phyloP scores from a whole-genome alignment of 2,329 filamentous ascomycete species.

The Raffaelea arxii region DNA sequence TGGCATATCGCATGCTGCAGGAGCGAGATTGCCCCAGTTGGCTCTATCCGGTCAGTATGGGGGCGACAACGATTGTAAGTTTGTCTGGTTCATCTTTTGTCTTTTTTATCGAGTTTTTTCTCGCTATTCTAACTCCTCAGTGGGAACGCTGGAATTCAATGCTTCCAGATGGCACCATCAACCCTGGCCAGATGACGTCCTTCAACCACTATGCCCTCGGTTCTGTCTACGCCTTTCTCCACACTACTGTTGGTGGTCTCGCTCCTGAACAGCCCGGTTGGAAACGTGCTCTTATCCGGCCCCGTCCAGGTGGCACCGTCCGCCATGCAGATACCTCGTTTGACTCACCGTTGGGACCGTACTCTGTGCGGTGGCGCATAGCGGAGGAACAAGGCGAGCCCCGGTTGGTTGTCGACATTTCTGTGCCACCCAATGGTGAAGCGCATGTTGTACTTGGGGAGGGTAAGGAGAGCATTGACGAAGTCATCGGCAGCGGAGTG shows the following conservation, averaged over 20 bases:
- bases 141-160: constrained; percentile 34
- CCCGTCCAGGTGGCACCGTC: constrained; percentile 2
- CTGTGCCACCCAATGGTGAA: background rate
- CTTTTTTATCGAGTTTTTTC: background rate
- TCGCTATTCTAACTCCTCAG: constrained; percentile 9
- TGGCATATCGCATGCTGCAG: constrained; percentile 23
- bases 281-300: constrained; percentile 10
- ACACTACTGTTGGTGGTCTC: constrained; percentile 22
- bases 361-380: constrained; percentile 1
- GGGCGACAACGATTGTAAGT: constrained; percentile 21
- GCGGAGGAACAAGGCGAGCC: background rate
- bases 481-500: background rate
- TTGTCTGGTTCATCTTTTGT: background rate
- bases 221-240: constrained; percentile 26
- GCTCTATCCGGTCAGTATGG: constrained; percentile 28
- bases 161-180: constrained; percentile 24
- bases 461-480: background rate
- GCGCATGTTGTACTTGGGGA: background rate
- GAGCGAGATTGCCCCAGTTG: constrained; percentile 22
- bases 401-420: background rate
- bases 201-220: constrained; percentile 32
- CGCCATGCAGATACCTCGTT: background rate
- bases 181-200: constrained; percentile 29
- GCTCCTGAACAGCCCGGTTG: constrained; percentile 19
- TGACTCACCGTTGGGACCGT: constrained; percentile 5